Evolutionary conservation across 495 filamentous ascomycete species (phyloP), one percentile per base, ranked within the genome.

Genomic region (Penicillium chermesinum): DNA sequence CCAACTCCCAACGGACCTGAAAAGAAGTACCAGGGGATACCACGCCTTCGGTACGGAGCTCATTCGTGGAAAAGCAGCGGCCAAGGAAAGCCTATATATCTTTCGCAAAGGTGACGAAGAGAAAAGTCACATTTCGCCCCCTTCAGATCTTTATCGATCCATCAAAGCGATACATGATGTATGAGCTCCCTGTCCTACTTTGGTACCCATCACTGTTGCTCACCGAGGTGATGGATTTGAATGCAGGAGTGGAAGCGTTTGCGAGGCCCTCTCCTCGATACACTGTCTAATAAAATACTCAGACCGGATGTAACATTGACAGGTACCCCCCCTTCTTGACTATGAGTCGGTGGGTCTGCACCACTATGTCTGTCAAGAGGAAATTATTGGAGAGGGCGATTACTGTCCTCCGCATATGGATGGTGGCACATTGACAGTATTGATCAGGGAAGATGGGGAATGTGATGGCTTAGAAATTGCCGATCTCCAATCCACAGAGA

Each of bases 371-470:
- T 35, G 46, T 20, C 21, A 37, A 15, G 20, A 16, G n/a, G 25
- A 49, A 16, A 21, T 8, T 14, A 16, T n/a, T 10, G 46, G 38
- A 9, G 21, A n/a, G 44, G 20, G 1, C 30, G 10, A 49, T 22
- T 54, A 35, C 39, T 41, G 12, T 34, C 51, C 51, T 40, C 15
- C 51, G 17, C 51, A 54, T 35, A 54, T 33, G 36, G 51, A 54
- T 35, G 35, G 36, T 10, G 41, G 51, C 14, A 54, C 37, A 41
- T 34, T 49, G 37, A 49, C 46, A 2, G 32, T 54, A 27, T 34
- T 54, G 12, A 27, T 49, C 15, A 35, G 46, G 12, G 36, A 18
- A 6, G 20, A n/a, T n/a, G 30, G 21, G 4, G 27, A 10, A 9
- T 6, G 15, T n/a, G 52, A 54, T 46, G 52, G 52, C 7, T 41